A percentile compares a stretch with the other conserved stretches of the same genome.
Evolutionary conservation across 306 rosid genomes (phyloP).

Genomic region (Cicer pinnatifidum): DNA sequence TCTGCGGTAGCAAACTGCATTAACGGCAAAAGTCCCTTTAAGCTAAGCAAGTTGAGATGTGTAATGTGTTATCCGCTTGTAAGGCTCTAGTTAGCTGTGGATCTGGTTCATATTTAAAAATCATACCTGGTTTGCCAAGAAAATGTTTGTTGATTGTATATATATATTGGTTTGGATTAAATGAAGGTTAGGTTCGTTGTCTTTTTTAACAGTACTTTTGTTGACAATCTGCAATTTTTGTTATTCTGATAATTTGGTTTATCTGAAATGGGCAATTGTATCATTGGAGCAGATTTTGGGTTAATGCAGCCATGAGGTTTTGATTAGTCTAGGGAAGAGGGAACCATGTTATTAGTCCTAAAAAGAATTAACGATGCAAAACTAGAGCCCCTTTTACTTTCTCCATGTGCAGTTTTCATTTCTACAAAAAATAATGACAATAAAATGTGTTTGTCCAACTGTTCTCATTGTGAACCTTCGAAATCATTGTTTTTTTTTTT

Average conservation of each 20-base stretch:
- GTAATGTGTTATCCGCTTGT: background rate
- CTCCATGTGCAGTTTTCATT: too few relatives aligned
- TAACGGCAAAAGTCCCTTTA: slow-evolving; percentile 14
- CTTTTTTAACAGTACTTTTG: background rate
- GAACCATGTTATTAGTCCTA: background rate
- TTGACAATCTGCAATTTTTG: background rate
- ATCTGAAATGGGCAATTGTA: background rate
- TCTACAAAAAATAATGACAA: too few relatives aligned
- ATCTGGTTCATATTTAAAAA: background rate
- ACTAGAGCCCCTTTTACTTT: too few relatives aligned
- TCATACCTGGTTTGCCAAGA: background rate
- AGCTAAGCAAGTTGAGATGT: slow-evolving; percentile 1
- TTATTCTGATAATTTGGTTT: background rate
- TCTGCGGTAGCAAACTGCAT: background rate
- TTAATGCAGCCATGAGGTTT: background rate
- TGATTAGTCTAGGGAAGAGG: background rate
- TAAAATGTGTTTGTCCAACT: too few relatives aligned
- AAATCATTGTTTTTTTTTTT: too few relatives aligned
- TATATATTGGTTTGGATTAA: background rate
- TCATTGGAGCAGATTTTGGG: background rate
- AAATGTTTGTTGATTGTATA: background rate
- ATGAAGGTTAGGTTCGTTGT: background rate
- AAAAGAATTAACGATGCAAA: background rate
- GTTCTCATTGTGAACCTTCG: too few relatives aligned
- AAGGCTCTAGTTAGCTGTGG: slow-evolving; percentile 1